phyloP scores from a whole-genome alignment of 257 asterid genomes.

The Ilex aquifolium region DNA sequence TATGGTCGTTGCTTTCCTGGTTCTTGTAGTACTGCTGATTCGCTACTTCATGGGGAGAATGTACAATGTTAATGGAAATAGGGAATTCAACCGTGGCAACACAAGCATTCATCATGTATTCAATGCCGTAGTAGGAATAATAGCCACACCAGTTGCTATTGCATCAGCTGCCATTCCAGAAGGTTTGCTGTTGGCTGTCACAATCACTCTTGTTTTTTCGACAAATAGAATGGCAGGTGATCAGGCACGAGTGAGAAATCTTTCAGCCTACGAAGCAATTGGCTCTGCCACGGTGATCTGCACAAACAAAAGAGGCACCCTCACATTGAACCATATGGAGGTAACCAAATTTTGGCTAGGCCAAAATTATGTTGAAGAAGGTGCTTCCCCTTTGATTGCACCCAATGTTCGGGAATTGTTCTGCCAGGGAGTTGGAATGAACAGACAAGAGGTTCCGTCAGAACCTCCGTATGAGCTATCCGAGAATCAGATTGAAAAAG shows the following conservation, averaged over 20 bases:
- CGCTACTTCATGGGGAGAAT: constrained; percentile 61
- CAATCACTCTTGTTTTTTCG: constrained; percentile 51
- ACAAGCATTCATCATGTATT: constrained; percentile 22
- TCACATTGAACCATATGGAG: constrained; percentile 41
- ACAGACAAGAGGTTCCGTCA: constrained; percentile 21
- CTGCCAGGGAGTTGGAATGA: constrained; percentile 35
- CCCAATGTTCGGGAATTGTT: constrained; percentile 29
- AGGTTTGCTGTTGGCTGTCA: constrained; percentile 58
- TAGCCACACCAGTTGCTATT: constrained; percentile 46
- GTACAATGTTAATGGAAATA: constrained; percentile 3
- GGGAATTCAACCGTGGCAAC: constrained; percentile 26
- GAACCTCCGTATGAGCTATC: constrained; percentile 23
- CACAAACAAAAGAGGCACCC: constrained; percentile 52
- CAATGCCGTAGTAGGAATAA: constrained; percentile 41
- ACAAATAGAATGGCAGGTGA: constrained; percentile 52
- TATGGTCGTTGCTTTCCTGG: constrained; percentile 35
- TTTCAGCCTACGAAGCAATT: constrained; percentile 58
- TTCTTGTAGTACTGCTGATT: constrained; percentile 34
- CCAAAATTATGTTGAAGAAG: constrained; percentile 9
- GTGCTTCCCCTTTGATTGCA: constrained; percentile 14
- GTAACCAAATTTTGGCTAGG: constrained; percentile 44
- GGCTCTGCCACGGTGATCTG: constrained; percentile 68
- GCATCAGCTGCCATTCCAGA: constrained; percentile 62
- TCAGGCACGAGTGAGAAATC: constrained; percentile 61
- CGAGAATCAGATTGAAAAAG: constrained; percentile 45